Conservation (phyloP, 352 stramenopile species). For the Phytophthora capsici region DNA sequence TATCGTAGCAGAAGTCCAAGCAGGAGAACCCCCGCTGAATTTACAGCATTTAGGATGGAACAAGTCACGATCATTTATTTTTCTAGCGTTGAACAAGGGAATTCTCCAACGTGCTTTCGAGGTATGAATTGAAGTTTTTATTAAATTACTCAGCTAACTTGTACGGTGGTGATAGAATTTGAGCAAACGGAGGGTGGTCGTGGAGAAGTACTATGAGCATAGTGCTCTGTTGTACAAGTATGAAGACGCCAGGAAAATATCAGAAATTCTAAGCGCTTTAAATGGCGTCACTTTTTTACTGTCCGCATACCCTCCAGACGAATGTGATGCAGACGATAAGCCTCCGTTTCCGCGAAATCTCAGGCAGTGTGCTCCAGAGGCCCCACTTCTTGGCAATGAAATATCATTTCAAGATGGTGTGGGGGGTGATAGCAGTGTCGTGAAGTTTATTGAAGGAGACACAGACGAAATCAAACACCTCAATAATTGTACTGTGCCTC, state of each 20-base stretch:
- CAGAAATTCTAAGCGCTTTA: conserved; percentile 69
- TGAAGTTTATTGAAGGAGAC: conserved; percentile 33
- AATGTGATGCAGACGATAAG: conserved; percentile 16
- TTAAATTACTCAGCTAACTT: no score
- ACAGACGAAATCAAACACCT: conserved; percentile 59
- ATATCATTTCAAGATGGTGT: conserved; percentile 18
- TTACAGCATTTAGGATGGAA: conserved; percentile 71
- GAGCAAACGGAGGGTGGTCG: conserved; percentile 60
- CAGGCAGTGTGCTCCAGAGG: conserved; percentile 57
- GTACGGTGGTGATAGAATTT: conserved; percentile 52
- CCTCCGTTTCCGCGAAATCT: conserved; percentile 54
- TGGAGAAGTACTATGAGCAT: conserved; percentile 72
- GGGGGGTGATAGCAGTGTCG: conserved; percentile 39
- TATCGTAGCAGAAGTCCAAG: conserved; percentile 62
- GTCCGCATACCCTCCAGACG: conserved; percentile 33
- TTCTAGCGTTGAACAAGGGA: conserved; percentile 75
- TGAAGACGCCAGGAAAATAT: conserved; percentile 52
- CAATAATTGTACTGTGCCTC: conserved; percentile 58
- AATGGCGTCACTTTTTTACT: conserved; percentile 77
- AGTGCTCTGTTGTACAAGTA: conserved; percentile 76
- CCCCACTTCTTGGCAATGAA: conserved; percentile 39
- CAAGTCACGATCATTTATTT: conserved; percentile 64
- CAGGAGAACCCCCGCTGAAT: conserved; percentile 36
- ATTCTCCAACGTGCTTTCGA: conserved; percentile 81
- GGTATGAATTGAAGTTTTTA: conserved; percentile 24